Evolutionary conservation across 257 asterid genomes (phyloP).

Genomic region (Fraxinus anomala): DNA sequence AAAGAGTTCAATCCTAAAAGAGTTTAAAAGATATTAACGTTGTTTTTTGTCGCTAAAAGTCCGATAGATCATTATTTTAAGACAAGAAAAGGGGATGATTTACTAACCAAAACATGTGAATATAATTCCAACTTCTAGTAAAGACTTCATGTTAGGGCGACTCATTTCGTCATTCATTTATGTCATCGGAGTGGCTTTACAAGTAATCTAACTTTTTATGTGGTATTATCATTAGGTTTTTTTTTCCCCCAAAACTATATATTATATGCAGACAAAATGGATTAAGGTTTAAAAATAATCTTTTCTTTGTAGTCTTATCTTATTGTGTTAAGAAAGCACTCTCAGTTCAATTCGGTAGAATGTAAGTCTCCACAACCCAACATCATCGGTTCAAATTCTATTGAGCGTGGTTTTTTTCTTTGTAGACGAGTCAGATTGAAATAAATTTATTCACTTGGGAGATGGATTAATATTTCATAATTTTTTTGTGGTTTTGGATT

Average conservation of each 20-base stretch:
- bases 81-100: conserved; percentile 14
- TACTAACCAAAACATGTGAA: conserved; percentile 20
- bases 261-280: too few species aligned
- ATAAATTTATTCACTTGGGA: too few species aligned
- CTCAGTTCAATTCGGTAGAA: too few species aligned
- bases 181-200: neutral
- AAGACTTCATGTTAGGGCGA: conserved; percentile 7
- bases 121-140: conserved; percentile 22
- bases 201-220: neutral
- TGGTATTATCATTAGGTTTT: neutral
- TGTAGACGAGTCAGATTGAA: too few species aligned
- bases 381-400: too few species aligned
- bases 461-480: too few species aligned
- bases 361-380: too few species aligned
- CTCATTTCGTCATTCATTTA: neutral
- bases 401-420: too few species aligned
- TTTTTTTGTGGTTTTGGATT: neutral
- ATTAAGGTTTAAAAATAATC: too few species aligned
- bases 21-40: neutral
- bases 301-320: too few species aligned
- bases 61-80: neutral
- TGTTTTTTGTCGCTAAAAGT: conserved; percentile 17
- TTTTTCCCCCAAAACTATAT: too few species aligned
- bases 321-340: too few species aligned
- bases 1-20: neutral